Evolutionary conservation across 352 stramenopile species (phyloP).

Genomic region (Phytophthora lateralis): DNA sequence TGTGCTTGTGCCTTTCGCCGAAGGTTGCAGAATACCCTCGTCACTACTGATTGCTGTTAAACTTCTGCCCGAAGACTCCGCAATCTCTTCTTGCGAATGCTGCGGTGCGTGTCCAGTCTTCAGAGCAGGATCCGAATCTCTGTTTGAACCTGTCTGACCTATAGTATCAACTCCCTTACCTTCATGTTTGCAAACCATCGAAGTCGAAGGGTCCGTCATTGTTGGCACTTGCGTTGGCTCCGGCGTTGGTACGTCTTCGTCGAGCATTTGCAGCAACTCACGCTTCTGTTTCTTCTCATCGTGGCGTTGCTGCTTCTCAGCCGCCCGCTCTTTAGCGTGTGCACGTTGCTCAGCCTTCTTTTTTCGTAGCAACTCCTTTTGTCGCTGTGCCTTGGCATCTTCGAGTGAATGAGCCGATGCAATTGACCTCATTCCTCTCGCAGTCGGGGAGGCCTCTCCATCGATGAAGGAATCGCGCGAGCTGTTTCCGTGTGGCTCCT

Average conservation of each 20-base stretch:
- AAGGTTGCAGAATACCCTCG: neutral
- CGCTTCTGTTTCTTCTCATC: conserved; percentile 28
- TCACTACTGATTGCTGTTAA: neutral
- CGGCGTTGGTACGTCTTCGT: conserved; percentile 16
- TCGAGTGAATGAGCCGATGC: conserved; percentile 19
- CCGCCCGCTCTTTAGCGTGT: conserved; percentile 44
- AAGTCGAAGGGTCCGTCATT: conserved; percentile 3
- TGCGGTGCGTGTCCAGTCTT: neutral
- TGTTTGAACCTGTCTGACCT: neutral
- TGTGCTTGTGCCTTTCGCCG: neutral
- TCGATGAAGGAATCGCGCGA: conserved; percentile 2
- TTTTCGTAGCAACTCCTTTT: conserved; percentile 54
- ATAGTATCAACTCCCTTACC: neutral
- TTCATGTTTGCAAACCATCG: conserved; percentile 1
- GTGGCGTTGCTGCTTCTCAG: conserved; percentile 26
- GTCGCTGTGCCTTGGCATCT: conserved; percentile 34
- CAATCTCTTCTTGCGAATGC: neutral
- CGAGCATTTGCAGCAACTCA: conserved; percentile 14
- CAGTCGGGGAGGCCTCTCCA: conserved; percentile 2
- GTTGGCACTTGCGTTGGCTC: neutral
- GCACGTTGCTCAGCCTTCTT: conserved; percentile 58
- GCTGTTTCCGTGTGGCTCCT: conserved; percentile 19
- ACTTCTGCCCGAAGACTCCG: neutral
- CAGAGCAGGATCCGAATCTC: neutral
- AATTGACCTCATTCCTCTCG: conserved; percentile 7